Conservation (phyloP, 306 rosid species). For the Quercus rubra region DNA sequence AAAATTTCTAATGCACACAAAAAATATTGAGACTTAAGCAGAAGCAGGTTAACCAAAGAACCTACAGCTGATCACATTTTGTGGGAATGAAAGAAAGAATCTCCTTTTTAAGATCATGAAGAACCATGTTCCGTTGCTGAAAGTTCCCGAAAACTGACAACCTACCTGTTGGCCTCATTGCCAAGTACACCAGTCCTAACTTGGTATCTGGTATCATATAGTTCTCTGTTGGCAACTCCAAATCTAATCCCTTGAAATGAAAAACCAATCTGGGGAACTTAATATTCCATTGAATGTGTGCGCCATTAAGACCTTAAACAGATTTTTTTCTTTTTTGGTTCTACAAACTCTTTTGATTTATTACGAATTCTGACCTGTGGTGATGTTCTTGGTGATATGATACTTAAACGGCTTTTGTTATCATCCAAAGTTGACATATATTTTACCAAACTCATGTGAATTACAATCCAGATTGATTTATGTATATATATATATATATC, state of each 20-base stretch:
- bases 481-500: not conserved
- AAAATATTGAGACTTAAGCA: too few relatives aligned
- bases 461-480: not conserved
- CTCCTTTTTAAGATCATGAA: too few relatives aligned
- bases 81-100: too few relatives aligned
- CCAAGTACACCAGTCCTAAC: too few relatives aligned
- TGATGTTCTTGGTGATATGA: not conserved
- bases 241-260: not conserved
- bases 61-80: too few relatives aligned
- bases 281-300: not conserved
- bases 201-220: not conserved
- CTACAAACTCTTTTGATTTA: not conserved
- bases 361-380: not conserved
- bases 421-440: not conserved
- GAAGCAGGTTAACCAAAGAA: too few relatives aligned
- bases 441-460: not conserved
- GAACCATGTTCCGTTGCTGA: too few relatives aligned
- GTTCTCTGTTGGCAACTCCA: not conserved
- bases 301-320: not conserved
- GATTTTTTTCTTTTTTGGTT: not conserved
- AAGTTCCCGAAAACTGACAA: too few relatives aligned
- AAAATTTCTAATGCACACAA: too few relatives aligned
- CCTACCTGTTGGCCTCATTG: too few relatives aligned
- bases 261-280: not conserved
- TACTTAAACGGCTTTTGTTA: not conserved